These are phyloP conservation scores for Lactifluus piperatus DNA, from an alignment of 768 basidiomycete genomes.

Conservation along the genomic window DNA sequence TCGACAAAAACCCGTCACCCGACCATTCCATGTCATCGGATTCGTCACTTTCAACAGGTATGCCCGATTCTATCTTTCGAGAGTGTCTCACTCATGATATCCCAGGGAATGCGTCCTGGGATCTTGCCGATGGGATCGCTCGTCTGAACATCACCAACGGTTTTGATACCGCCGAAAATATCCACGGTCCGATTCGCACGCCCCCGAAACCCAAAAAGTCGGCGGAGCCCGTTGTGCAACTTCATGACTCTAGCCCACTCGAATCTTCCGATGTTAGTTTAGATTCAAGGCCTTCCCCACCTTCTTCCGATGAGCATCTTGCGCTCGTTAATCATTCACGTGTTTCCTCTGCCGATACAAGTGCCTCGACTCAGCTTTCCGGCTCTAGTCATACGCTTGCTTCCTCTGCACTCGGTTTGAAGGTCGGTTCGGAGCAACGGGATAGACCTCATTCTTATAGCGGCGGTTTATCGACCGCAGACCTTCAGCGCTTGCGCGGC, in stretches of 20 bases:
- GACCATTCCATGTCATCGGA: slow-evolving; percentile 27
- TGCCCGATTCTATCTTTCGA: slow-evolving; percentile 55
- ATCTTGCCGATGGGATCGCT: slow-evolving; percentile 63
- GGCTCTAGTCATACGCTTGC: slow-evolving; percentile 47
- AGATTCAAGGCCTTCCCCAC: slow-evolving; percentile 53
- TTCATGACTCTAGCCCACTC: slow-evolving; percentile 60
- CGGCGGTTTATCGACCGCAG: slow-evolving; percentile 64
- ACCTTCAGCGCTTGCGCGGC: slow-evolving; percentile 68
- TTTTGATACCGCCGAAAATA: slow-evolving; percentile 34
- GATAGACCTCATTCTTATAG: slow-evolving; percentile 79
- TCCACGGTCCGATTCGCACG: slow-evolving; percentile 46
- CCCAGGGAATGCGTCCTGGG: slow-evolving; percentile 43
- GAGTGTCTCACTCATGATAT: slow-evolving; percentile 57
- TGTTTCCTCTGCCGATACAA: slow-evolving; percentile 75
- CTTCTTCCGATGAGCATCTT: slow-evolving; percentile 56
- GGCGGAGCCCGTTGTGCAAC: slow-evolving; percentile 43
- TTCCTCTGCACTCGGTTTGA: slow-evolving; percentile 42
- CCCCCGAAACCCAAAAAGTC: slow-evolving; percentile 58
- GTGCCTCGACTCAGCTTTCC: slow-evolving; percentile 51
- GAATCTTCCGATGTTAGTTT: slow-evolving; percentile 65
- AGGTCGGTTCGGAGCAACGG: slow-evolving; percentile 51
- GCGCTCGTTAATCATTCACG: slow-evolving; percentile 60
- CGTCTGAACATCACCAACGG: slow-evolving; percentile 59
- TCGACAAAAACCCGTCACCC: slow-evolving; percentile 22
- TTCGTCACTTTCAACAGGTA: slow-evolving; percentile 26